Evolutionary conservation across 768 basidiomycete species (phyloP).

Genomic region (Tulasnella sp.): DNA sequence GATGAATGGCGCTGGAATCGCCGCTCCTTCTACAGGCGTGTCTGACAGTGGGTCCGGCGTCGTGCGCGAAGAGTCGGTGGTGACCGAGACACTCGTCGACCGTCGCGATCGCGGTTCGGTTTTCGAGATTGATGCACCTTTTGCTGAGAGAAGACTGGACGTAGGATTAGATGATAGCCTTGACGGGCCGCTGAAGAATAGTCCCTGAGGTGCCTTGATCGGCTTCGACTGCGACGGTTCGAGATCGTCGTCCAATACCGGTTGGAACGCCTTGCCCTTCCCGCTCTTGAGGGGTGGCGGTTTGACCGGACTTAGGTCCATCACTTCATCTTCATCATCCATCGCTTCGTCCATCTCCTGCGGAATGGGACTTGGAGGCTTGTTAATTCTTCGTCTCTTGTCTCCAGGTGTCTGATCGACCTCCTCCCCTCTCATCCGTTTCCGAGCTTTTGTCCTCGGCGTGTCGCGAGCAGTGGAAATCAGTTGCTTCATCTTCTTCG

Average conservation of each 20-base stretch:
- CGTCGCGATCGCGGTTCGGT: neutral
- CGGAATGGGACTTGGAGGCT: neutral
- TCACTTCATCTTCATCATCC: neutral
- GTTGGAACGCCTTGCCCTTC: slow-evolving; percentile 9
- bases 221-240: neutral
- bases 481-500: neutral
- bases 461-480: slow-evolving; percentile 5
- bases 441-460: slow-evolving; percentile 15
- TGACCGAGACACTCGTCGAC: neutral
- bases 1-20: neutral
- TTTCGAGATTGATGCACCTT: neutral
- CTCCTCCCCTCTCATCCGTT: slow-evolving; percentile 15
- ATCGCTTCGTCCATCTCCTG: neutral
- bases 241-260: slow-evolving; percentile 1
- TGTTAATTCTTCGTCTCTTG: neutral
- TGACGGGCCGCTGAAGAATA: neutral
- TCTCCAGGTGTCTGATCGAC: slow-evolving; percentile 13
- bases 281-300: neutral
- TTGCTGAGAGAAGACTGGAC: neutral
- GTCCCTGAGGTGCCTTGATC: neutral
- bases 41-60: neutral
- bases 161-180: neutral
- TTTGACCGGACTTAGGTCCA: slow-evolving; percentile 9
- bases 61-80: neutral
- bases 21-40: neutral